Percentiles rank a stretch among this genome's conserved stretches.
Evolutionary conservation across 2,329 filamentous ascomycete genomes (phyloP).

Genomic region (Fusarium chaquense): DNA sequence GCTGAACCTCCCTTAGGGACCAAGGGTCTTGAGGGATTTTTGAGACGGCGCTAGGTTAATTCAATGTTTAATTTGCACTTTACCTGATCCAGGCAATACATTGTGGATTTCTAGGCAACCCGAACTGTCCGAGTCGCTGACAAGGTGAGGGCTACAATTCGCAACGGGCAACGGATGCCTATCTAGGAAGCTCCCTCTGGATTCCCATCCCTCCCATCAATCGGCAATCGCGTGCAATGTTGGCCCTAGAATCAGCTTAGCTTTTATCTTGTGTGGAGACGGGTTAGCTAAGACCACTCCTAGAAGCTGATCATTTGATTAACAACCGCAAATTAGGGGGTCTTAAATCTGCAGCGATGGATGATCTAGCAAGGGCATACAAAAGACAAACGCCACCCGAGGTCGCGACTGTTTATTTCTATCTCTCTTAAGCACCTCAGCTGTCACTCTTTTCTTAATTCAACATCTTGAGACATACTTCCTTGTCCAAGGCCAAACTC

Average conservation of each 20-base stretch:
- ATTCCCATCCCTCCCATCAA: neutral
- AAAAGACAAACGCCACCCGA: neutral
- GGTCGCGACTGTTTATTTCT: neutral
- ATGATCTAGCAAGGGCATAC: slow-evolving; percentile 3
- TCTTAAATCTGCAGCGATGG: neutral
- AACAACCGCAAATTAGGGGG: neutral
- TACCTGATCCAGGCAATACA: slow-evolving; percentile 4
- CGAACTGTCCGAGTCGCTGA: neutral
- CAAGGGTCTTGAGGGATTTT: slow-evolving; percentile 2
- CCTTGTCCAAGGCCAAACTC: neutral
- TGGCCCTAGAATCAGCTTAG: neutral
- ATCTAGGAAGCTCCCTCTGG: slow-evolving; percentile 6
- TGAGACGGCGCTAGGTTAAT: neutral
- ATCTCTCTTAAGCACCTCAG: neutral
- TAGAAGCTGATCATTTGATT: neutral
- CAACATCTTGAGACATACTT: neutral
- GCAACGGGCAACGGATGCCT: neutral
- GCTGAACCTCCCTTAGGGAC: neutral
- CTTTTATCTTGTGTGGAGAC: neutral
- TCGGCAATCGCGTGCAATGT: neutral
- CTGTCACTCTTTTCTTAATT: neutral
- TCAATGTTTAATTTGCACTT: slow-evolving; percentile 2
- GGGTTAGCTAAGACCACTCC: neutral
- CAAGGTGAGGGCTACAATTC: neutral
- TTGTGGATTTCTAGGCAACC: neutral